Conservation (phyloP, 2,329 filamentous ascomycete species). For the Fonsecaea nubica region DNA sequence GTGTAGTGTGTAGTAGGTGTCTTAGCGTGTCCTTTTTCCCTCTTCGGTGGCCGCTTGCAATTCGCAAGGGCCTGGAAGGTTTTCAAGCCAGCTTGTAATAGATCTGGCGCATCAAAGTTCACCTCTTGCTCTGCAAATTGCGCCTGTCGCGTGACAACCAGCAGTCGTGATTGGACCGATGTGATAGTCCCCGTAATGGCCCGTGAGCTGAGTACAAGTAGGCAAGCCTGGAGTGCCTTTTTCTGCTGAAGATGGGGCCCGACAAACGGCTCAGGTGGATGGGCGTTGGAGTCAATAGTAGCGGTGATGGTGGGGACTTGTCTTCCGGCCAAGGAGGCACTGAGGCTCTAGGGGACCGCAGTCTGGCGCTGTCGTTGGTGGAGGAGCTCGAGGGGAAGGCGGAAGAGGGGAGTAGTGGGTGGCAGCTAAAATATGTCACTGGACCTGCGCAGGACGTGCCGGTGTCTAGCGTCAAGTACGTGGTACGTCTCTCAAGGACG, state of each 20-base stretch:
- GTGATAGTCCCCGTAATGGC: not conserved
- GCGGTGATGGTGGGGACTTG: conserved; percentile 14
- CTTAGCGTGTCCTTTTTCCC: conserved; percentile 4
- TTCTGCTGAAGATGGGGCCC: conserved; percentile 7
- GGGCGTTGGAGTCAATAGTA: not conserved
- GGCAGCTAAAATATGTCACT: conserved; percentile 23
- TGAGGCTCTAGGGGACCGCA: conserved; percentile 3
- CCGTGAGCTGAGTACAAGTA: conserved; percentile 18
- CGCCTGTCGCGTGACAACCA: conserved; percentile 19
- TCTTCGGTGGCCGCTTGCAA: conserved; percentile 11
- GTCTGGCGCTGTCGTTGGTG: conserved; percentile 17
- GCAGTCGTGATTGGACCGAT: conserved; percentile 11
- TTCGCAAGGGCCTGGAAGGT: conserved; percentile 1
- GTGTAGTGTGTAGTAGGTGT: conserved; percentile 8
- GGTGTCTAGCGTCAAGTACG: conserved; percentile 6
- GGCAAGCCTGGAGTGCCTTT: not conserved
- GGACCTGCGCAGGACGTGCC: conserved; percentile 16
- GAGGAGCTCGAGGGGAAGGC: conserved; percentile 20
- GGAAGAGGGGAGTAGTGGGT: conserved; percentile 19
- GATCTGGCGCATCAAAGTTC: conserved; percentile 3
- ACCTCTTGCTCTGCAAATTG: not conserved
- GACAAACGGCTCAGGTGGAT: conserved; percentile 12
- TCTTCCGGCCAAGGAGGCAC: conserved; percentile 4
- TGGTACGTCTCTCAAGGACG: conserved; percentile 11
- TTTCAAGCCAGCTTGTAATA: conserved; percentile 5